phyloP scores from a whole-genome alignment of 2,329 filamentous ascomycete species.

The Phaeophleospora eucalypticola region DNA sequence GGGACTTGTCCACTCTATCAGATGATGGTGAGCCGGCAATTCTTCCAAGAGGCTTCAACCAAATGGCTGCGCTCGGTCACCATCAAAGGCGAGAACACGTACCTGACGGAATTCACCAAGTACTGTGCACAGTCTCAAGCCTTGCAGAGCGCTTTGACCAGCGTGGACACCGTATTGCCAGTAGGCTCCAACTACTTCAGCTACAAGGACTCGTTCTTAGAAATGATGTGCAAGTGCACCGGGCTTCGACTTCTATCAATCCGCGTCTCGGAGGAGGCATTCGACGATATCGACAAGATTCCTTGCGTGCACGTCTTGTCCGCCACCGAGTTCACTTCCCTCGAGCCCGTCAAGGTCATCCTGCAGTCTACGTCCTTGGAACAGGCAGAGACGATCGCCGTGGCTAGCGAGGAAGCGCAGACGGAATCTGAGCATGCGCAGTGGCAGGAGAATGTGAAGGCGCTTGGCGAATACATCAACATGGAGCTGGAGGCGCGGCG shows the following conservation, averaged over 20 bases:
- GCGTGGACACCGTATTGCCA: not conserved
- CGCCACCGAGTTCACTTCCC: too few species aligned
- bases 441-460: not conserved
- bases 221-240: not conserved
- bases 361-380: too few species aligned
- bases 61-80: constrained; percentile 30
- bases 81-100: constrained; percentile 37
- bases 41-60: constrained; percentile 5
- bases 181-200: not conserved
- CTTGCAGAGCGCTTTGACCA: not conserved
- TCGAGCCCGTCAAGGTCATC: too few species aligned
- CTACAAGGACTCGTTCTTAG: not conserved
- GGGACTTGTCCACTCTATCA: constrained; percentile 2
- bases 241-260: too few species aligned
- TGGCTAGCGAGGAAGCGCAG: too few species aligned
- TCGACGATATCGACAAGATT: not conserved
- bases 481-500: too few species aligned
- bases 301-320: not conserved
- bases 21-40: constrained; percentile 7
- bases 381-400: too few species aligned
- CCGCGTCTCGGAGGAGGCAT: not conserved
- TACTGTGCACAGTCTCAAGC: too few species aligned
- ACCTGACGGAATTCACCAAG: not conserved
- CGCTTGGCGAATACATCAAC: not conserved
- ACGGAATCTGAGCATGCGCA: too few species aligned